A percentile compares a stretch with the other conserved stretches of the same genome.
Evolutionary conservation across 1,139 yeast genomes (phyloP).

Genomic region (Petasospora fabianii): DNA sequence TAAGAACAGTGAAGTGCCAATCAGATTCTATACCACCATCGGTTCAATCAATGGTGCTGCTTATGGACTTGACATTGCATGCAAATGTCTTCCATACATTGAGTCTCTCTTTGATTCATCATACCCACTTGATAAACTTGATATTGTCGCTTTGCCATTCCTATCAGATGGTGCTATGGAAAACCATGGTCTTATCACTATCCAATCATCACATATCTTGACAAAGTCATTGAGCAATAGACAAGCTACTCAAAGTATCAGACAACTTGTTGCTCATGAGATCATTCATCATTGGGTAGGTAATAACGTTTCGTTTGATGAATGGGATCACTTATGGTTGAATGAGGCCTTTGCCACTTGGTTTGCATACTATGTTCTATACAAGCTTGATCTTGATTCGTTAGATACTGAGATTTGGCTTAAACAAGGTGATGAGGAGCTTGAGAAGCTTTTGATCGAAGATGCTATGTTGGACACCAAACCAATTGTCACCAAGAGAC

Average conservation of each 20-base stretch:
- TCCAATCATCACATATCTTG: constrained; percentile 50
- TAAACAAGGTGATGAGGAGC: constrained; percentile 33
- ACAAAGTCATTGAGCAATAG: constrained; percentile 33
- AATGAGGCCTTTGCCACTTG: constrained; percentile 76
- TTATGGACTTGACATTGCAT: constrained; percentile 43
- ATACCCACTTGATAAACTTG: constrained; percentile 61
- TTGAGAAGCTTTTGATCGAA: constrained; percentile 38
- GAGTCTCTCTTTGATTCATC: constrained; percentile 38
- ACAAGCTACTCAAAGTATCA: constrained; percentile 33
- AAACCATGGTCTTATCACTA: constrained; percentile 65
- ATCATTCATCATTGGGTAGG: constrained; percentile 79
- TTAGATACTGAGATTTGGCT: constrained; percentile 32
- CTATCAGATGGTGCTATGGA: constrained; percentile 78
- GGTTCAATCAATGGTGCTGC: constrained; percentile 47
- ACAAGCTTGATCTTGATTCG: constrained; percentile 31
- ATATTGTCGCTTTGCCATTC: constrained; percentile 63
- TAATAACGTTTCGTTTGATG: constrained; percentile 58
- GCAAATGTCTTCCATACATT: constrained; percentile 43
- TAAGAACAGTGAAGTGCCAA: constrained; percentile 34
- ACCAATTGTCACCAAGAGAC: constrained; percentile 29
- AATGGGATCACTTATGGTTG: constrained; percentile 67
- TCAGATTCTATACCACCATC: constrained; percentile 52
- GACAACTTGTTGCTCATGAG: constrained; percentile 65
- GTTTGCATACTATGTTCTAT: constrained; percentile 48
- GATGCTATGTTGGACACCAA: constrained; percentile 33